A percentile compares a stretch with the other conserved stretches of the same genome.
Conservation (phyloP, 139 green algal genomes). For the Tetraselmis chui region DNA sequence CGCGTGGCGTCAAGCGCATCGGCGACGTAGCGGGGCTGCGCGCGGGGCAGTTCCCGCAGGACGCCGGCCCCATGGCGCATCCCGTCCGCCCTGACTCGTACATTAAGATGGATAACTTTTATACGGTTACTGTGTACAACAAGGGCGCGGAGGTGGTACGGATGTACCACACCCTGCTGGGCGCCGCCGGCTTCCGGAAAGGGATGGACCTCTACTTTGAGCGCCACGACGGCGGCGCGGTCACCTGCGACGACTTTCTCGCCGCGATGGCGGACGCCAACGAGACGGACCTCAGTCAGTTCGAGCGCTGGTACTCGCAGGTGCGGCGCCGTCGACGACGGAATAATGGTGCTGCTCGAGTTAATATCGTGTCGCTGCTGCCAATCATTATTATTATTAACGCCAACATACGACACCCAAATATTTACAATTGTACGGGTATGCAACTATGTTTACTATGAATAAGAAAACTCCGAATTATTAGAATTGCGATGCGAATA, state of each 20-base stretch:
- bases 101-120: constrained; percentile 99
- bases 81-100: constrained; percentile 91
- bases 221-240: constrained; percentile 89
- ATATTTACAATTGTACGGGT: too few relatives aligned
- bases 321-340: neutral
- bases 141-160: constrained; percentile 83
- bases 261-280: constrained; percentile 95
- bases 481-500: too few relatives aligned
- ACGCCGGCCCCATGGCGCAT: constrained; percentile 91
- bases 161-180: constrained; percentile 90
- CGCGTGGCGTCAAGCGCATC: constrained; percentile 87
- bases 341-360: too few relatives aligned
- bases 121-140: constrained; percentile 75
- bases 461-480: too few relatives aligned
- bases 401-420: too few relatives aligned
- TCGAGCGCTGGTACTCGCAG: constrained; percentile 45
- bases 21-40: constrained; percentile 74
- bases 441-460: too few relatives aligned
- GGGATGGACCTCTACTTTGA: constrained; percentile 98
- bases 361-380: too few relatives aligned
- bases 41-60: constrained; percentile 85
- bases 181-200: constrained; percentile 87
- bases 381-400: too few relatives aligned
- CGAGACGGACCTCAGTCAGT: constrained; percentile 60
- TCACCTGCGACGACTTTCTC: constrained; percentile 97